A percentile compares a stretch with the other conserved stretches of the same genome.
Conservation (phyloP, 331 rosid genomes). For the Malus hybrid region DNA sequence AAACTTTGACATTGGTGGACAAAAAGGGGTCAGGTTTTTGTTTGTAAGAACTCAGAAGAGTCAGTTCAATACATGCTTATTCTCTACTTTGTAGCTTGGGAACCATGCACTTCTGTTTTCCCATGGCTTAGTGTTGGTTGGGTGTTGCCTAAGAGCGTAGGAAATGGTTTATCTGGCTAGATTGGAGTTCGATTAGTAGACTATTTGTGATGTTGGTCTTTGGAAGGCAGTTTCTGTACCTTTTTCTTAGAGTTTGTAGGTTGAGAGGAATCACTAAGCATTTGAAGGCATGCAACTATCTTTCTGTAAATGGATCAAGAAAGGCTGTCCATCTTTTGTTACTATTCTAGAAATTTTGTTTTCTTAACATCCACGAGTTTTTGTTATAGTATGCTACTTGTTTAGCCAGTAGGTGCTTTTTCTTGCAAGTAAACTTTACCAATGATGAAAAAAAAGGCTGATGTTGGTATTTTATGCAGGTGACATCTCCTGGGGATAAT, state of each 20-base stretch:
- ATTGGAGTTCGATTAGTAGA: neutral
- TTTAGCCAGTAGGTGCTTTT: too few species aligned
- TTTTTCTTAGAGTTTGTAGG: neutral
- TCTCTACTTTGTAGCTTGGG: neutral
- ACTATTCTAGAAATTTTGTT: neutral
- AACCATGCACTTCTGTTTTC: neutral
- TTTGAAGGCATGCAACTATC: neutral
- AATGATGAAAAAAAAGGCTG: neutral
- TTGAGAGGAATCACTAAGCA: neutral
- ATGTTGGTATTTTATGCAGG: constrained; percentile 39
- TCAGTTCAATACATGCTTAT: neutral
- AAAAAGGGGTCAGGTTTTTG: neutral
- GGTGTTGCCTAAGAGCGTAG: neutral
- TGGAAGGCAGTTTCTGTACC: neutral
- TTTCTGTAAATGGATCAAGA: neutral
- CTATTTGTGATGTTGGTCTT: neutral
- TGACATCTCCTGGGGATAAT: constrained; percentile 74
- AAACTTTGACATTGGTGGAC: neutral
- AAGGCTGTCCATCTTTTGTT: too few species aligned
- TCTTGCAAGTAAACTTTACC: neutral
- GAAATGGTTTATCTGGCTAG: neutral
- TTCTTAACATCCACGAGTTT: neutral
- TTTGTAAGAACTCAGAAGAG: neutral
- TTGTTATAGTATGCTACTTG: neutral
- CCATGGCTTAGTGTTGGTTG: neutral